Evolutionary conservation across 495 filamentous ascomycete species (phyloP), one percentile per base, ranked within the genome.

Genomic region (Aspergillus homomorphus): DNA sequence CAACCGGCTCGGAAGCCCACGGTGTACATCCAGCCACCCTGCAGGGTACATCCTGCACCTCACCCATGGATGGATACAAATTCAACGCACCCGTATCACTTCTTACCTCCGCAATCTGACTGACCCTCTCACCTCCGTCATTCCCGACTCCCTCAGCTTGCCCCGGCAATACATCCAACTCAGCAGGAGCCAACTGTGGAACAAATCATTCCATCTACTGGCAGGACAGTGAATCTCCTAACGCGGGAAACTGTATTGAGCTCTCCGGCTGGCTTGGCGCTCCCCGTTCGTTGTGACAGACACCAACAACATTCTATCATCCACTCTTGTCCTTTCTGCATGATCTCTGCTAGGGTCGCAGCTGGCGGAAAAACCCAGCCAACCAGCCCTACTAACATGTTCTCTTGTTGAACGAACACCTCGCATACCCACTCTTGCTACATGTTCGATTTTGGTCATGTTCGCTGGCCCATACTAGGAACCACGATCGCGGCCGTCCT

Each of bases 11-110:
- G 45, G 23, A 23, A 48, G 20, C 45, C 45, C 16, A 22, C 45
- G 45, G 20, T 15, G 45, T 48, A 48, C 45, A 48, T 48, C 45
- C 45, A 14, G 12, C 33, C 33, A 48, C 45, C 45, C 20, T 48
- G 45, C 45, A 48, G 45, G 45, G 45, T 22, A 48, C 45, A 48
- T 21, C 20, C 45, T 48, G 45, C 45, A 48, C 45, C 8, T 38
- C n/a, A 0, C 45, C 45, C 20, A 48, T 48, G 45, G 45, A 48
- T 48, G 44, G 45, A 48, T 18, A 48, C n/a, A 3, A 22, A 18
- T 21, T 48, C 20, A 21, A 23, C 45, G 9, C 16, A 48, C 45
- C 45, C 2, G 45, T 48, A 20, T 48, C 20, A 48, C 45, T 15
- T 48, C 45, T 48, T 23, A 23, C 20, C 18, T 38, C 10, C 33